Evolutionary conservation across 495 filamentous ascomycete genomes (phyloP).

Genomic region (Trichoderma gamsii): DNA sequence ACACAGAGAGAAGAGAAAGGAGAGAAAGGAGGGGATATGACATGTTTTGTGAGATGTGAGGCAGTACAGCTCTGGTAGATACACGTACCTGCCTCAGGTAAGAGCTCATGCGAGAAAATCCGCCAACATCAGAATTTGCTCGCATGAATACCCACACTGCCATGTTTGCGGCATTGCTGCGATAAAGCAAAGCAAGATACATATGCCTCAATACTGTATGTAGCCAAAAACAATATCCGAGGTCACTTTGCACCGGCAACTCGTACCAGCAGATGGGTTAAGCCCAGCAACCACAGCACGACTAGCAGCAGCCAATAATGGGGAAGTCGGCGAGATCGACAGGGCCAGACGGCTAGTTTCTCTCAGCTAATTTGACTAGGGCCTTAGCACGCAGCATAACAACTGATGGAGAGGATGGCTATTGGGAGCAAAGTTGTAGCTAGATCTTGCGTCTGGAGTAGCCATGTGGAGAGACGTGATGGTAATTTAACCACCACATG

Average conservation of each 20-base stretch:
- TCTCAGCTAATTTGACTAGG: neutral
- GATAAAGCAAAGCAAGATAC: neutral
- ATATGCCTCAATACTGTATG: too few relatives aligned
- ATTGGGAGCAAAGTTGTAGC: neutral
- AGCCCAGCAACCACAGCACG: too few relatives aligned
- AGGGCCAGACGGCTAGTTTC: neutral
- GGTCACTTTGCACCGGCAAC: neutral
- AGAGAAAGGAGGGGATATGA: too few relatives aligned
- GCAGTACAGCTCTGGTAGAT: too few relatives aligned
- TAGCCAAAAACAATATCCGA: too few relatives aligned
- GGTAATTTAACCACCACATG: neutral
- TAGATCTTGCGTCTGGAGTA: neutral
- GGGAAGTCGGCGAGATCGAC: neutral
- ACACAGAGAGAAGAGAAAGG: too few relatives aligned
- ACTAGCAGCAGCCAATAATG: neutral
- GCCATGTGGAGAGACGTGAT: neutral
- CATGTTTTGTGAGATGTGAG: too few relatives aligned
- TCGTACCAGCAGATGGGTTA: neutral
- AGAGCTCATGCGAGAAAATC: neutral
- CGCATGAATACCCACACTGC: neutral
- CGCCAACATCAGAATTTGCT: neutral
- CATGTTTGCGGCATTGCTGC: neutral
- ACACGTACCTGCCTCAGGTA: too few relatives aligned
- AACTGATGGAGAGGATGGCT: neutral
- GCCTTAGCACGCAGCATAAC: neutral